phyloP scores from a whole-genome alignment of 805 yeast species.

The Alloascoidea africana region DNA sequence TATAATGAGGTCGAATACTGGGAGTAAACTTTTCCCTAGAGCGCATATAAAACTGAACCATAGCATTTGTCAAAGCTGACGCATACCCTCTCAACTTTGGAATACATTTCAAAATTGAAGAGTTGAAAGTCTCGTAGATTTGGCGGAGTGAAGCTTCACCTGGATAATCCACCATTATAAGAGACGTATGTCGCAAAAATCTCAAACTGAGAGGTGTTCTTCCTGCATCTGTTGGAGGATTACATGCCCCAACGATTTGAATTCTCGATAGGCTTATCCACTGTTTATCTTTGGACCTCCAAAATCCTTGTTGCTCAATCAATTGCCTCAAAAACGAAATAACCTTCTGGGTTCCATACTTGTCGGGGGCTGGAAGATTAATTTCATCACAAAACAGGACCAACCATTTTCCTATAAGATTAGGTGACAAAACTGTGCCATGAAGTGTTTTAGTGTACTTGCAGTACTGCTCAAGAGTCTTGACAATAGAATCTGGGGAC shows the following conservation, averaged over 20 bases:
- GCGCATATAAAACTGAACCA: slow-evolving; percentile 43
- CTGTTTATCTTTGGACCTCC: slow-evolving; percentile 39
- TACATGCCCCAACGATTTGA: slow-evolving; percentile 92
- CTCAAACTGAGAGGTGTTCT: slow-evolving; percentile 41
- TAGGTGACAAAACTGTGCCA: slow-evolving; percentile 46
- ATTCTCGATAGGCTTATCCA: slow-evolving; percentile 58
- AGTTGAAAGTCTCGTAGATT: slow-evolving; percentile 47
- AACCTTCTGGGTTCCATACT: slow-evolving; percentile 58
- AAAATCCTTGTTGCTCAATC: slow-evolving; percentile 62
- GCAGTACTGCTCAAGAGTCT: slow-evolving; percentile 61
- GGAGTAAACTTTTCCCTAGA: slow-evolving; percentile 27
- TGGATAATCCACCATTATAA: slow-evolving; percentile 73
- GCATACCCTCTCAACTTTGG: slow-evolving; percentile 47
- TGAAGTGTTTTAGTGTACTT: slow-evolving; percentile 33
- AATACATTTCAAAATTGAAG: slow-evolving; percentile 39
- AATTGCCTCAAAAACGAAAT: slow-evolving; percentile 63
- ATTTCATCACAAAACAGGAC: slow-evolving; percentile 88
- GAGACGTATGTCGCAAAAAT: slow-evolving; percentile 49
- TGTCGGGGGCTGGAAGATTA: slow-evolving; percentile 62
- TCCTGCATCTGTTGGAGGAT: slow-evolving; percentile 75
- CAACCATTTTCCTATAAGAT: slow-evolving; percentile 46
- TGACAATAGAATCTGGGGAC: slow-evolving; percentile 40
- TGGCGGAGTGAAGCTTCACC: slow-evolving; percentile 40
- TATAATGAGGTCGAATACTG: slow-evolving; percentile 37
- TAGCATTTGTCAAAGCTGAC: slow-evolving; percentile 38